These are phyloP conservation scores for Jatropha multifida DNA, from an alignment of 441 rosid genomes.

Conservation along the genomic window DNA sequence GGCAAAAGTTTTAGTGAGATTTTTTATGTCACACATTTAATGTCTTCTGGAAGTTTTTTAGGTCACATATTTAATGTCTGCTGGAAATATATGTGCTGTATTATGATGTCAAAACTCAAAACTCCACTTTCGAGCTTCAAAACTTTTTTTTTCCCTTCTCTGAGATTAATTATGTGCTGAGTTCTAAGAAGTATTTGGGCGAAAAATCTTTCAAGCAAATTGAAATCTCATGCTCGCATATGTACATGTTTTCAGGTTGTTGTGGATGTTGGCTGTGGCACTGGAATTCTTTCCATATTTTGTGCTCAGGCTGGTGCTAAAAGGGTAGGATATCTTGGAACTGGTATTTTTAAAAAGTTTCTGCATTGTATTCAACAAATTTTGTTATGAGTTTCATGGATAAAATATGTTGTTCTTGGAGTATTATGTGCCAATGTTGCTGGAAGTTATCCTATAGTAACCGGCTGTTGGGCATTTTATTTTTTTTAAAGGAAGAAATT, in stretches of 20 bases:
- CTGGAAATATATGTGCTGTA: neutral
- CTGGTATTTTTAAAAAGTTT: neutral
- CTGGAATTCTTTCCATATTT: slow-evolving; percentile 96
- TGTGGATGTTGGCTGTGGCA: slow-evolving; percentile 98
- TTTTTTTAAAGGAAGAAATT: neutral
- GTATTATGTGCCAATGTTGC: neutral
- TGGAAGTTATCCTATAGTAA: neutral
- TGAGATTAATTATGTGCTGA: slow-evolving; percentile 3
- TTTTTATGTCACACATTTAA: neutral
- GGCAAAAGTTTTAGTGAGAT: neutral
- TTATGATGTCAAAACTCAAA: neutral
- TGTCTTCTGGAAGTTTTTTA: neutral
- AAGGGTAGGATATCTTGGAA: slow-evolving; percentile 48
- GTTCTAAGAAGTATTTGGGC: neutral
- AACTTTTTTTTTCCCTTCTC: neutral
- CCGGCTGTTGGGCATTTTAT: neutral
- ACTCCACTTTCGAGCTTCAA: neutral
- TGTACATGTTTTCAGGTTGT: slow-evolving; percentile 61
- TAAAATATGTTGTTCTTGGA: neutral
- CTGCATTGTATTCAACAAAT: neutral
- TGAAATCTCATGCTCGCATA: slow-evolving; percentile 20
- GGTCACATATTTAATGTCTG: neutral
- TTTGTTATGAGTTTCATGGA: neutral
- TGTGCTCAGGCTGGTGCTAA: slow-evolving; percentile 99
- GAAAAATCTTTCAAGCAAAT: neutral